Base-by-base conservation (phyloP, 352 stramenopile genomes). In the Globisporangium viniferum region DNA sequence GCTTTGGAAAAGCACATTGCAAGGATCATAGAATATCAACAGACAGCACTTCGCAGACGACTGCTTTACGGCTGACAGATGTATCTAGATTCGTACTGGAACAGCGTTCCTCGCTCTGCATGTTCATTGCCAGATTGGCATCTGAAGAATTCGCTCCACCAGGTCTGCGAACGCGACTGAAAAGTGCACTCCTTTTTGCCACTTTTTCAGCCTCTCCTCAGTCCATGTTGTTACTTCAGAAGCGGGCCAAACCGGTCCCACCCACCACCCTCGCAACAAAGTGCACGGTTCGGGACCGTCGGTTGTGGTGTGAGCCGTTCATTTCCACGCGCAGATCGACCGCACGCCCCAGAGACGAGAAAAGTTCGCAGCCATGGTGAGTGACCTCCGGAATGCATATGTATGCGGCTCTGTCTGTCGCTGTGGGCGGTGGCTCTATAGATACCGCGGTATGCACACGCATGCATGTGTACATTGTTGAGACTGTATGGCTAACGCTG, bases 231-330 rank as follows among this genome's bases (percentile, higher is more conserved):
- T 53, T 67, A 67, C 62, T 67, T 67, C 29, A 36, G 48, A 59
- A 5, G 29, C 12, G 18, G 20, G 1, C 20, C 18, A 51, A 12
- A 51, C 44, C 44, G 44, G 44, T 35, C 14, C 20, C 8, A 18
- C 74, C 39, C 39, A 39, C 69, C 72, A 66, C 65, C 75, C 53
- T 64, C 64, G 60, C 59, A 31, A 31, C 15, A 57, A 31, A 36
- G 22, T 9, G 58, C 48, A 39, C 62, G 62, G 62, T 68, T 60
- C 62, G 53, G 62, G 35, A 68, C 62, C 51, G 49, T 60, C 62
- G 67, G 68, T 73, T 72, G 62, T 64, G 59, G 59, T 75, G 67
- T 68, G 69, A 79, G 75, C 73, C 75, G 75, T 82, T 72, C 75
- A 82, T 82, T 82, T 80, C n/a, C 24, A 7, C 27, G 48, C 41